A percentile compares a stretch with the other conserved stretches of the same genome.
Evolutionary conservation across 495 filamentous ascomycete genomes (phyloP).

Genomic region (Penicillium samsonianum): DNA sequence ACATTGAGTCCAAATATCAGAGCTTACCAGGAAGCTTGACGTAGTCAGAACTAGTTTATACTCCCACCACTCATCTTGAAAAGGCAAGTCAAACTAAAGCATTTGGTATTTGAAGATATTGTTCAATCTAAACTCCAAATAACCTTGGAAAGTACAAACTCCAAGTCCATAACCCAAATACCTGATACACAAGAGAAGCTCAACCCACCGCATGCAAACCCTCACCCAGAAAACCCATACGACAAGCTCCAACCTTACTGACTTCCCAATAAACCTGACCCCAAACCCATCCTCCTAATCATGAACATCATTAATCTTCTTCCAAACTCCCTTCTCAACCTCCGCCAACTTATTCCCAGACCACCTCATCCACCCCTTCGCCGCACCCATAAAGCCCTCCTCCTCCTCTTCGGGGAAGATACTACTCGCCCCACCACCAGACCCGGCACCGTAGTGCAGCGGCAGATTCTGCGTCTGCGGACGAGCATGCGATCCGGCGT

Average conservation of each 20-base stretch:
- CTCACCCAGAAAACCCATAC: slow-evolving; percentile 1
- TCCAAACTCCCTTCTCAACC: slow-evolving; percentile 72
- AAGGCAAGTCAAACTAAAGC: neutral
- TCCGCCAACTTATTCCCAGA: slow-evolving; percentile 63
- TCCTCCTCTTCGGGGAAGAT: slow-evolving; percentile 44
- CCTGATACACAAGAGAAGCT: neutral
- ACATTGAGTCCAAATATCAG: neutral
- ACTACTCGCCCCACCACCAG: slow-evolving; percentile 23
- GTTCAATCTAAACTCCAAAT: neutral
- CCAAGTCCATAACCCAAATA: neutral
- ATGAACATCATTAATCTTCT: slow-evolving; percentile 57
- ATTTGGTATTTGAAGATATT: neutral
- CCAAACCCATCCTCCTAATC: slow-evolving; percentile 11
- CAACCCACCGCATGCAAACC: neutral
- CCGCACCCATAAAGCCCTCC: slow-evolving; percentile 52
- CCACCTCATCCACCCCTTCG: slow-evolving; percentile 60
- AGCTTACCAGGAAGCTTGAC: neutral
- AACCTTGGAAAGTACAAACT: neutral
- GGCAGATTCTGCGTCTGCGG: slow-evolving; percentile 19
- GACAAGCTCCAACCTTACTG: neutral
- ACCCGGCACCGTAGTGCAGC: slow-evolving; percentile 23
- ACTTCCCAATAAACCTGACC: neutral
- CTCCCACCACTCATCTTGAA: neutral
- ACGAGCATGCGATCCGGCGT: slow-evolving; percentile 11
- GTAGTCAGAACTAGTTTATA: neutral